Percentiles rank a stretch among this genome's conserved stretches.
Evolutionary conservation across 1,284 basidiomycete species (phyloP).

Genomic region (Hymenochaete sp.): DNA sequence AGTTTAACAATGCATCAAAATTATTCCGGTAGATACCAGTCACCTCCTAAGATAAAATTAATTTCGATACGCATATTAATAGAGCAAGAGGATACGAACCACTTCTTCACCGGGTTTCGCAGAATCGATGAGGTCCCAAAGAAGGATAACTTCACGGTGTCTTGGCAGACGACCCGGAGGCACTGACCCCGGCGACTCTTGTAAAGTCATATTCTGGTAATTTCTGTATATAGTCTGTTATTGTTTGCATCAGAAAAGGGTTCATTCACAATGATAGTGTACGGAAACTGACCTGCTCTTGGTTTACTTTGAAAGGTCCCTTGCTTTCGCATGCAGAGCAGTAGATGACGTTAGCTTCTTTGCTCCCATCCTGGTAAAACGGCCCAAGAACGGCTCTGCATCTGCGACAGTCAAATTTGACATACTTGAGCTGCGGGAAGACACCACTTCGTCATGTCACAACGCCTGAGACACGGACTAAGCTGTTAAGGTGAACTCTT

Average conservation of each 20-base stretch:
- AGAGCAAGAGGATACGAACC: slow-evolving; percentile 43
- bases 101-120: slow-evolving; percentile 99
- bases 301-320: slow-evolving; percentile 95
- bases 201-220: slow-evolving; percentile 98
- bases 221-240: slow-evolving; percentile 98
- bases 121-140: slow-evolving; percentile 97
- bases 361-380: slow-evolving; percentile 94
- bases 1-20: slow-evolving; percentile 95
- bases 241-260: no score
- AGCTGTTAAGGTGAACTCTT: slow-evolving; percentile 86
- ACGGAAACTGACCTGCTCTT: no score
- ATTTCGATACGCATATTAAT: no score
- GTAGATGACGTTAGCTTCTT: slow-evolving; percentile 90
- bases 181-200: slow-evolving; percentile 97
- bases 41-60: slow-evolving; percentile 74
- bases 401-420: slow-evolving; percentile 96
- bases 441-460: slow-evolving; percentile 94
- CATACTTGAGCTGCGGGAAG: slow-evolving; percentile 98
- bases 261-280: no score
- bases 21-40: slow-evolving; percentile 99
- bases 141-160: slow-evolving; percentile 91
- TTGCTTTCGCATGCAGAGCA: slow-evolving; percentile 91
- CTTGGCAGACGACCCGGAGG: slow-evolving; percentile 94
- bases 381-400: slow-evolving; percentile 91
- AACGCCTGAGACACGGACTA: slow-evolving; percentile 95